These are phyloP conservation scores for Starmera dryadoides DNA, from an alignment of 805 yeast species.

Conservation along the genomic window DNA sequence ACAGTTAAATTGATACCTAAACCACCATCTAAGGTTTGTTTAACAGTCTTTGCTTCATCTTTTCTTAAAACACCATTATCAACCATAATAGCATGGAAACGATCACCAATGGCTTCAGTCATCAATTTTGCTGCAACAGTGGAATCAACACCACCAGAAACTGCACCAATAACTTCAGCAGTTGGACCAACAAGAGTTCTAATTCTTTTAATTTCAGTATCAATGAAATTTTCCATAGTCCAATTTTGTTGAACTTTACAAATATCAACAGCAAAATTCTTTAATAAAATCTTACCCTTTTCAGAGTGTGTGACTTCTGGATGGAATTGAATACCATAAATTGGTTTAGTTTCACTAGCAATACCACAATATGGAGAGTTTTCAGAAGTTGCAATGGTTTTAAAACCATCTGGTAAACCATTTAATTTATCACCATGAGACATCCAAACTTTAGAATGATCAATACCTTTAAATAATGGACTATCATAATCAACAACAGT, in stretches of 20 bases:
- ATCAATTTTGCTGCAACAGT: slow-evolving; percentile 98
- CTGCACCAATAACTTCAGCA: slow-evolving; percentile 99
- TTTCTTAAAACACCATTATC: slow-evolving; percentile 97
- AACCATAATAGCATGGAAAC: slow-evolving; percentile 97
- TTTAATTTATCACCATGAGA: slow-evolving; percentile 96
- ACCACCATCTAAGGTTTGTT: slow-evolving; percentile 85
- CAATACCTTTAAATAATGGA: slow-evolving; percentile 80
- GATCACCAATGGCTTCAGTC: slow-evolving; percentile 97
- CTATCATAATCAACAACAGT: slow-evolving; percentile 60
- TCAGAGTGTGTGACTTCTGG: slow-evolving; percentile 97
- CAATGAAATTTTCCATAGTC: slow-evolving; percentile 98
- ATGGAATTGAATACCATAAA: slow-evolving; percentile 97
- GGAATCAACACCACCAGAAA: slow-evolving; percentile 98
- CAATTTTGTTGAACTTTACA: slow-evolving; percentile 86
- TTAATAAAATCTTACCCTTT: slow-evolving; percentile 80
- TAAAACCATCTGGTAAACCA: slow-evolving; percentile 84
- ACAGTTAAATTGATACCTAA: slow-evolving; percentile 92
- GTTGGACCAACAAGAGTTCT: slow-evolving; percentile 90
- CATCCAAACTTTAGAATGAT: slow-evolving; percentile 98
- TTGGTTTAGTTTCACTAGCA: slow-evolving; percentile 61
- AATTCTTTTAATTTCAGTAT: slow-evolving; percentile 91
- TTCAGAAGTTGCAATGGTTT: slow-evolving; percentile 81
- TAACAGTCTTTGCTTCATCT: slow-evolving; percentile 85
- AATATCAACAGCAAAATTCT: slow-evolving; percentile 88
- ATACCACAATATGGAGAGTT: slow-evolving; percentile 97